Evolutionary conservation across 202 grass and related monocot genomes (phyloP).

Genomic region (Sporobolus alterniflorus): DNA sequence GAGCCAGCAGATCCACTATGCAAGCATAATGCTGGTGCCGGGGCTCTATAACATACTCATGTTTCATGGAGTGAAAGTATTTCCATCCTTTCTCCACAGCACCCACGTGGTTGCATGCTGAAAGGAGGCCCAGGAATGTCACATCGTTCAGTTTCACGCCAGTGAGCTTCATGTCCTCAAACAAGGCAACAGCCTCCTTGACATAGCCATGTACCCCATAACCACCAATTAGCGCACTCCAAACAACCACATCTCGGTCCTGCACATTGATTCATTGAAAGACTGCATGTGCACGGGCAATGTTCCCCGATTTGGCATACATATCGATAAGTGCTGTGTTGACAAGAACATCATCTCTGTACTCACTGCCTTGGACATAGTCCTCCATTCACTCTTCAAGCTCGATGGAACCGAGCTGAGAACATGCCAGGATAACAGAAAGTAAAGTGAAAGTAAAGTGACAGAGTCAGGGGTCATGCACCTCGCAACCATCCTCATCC

Average conservation of each 20-base stretch:
- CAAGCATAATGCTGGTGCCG: constrained; percentile 69
- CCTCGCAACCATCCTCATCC: constrained; percentile 44
- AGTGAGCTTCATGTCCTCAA: constrained; percentile 49
- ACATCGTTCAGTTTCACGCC: constrained; percentile 62
- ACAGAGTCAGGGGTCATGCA: constrained; percentile 48
- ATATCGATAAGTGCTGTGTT: constrained; percentile 71
- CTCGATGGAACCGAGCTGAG: constrained; percentile 42
- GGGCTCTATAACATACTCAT: constrained; percentile 57
- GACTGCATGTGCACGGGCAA: constrained; percentile 40
- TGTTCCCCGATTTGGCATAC: constrained; percentile 67
- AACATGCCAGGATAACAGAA: constrained; percentile 58
- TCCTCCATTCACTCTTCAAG: constrained; percentile 51
- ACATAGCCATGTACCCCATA: constrained; percentile 62
- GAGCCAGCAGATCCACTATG: constrained; percentile 62
- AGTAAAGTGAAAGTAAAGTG: constrained; percentile 53
- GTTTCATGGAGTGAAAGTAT: constrained; percentile 69
- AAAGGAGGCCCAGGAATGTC: constrained; percentile 61
- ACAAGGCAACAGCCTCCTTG: constrained; percentile 35
- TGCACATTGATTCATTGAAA: constrained; percentile 46
- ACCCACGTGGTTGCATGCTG: constrained; percentile 61
- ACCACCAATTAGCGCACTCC: constrained; percentile 64
- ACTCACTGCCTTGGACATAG: constrained; percentile 48
- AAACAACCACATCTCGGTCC: constrained; percentile 57
- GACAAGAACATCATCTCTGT: constrained; percentile 50
- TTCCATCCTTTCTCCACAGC: constrained; percentile 62